Conservation (phyloP, 768 basidiomycete genomes). For the Lanmaoa pseudosensibilis region DNA sequence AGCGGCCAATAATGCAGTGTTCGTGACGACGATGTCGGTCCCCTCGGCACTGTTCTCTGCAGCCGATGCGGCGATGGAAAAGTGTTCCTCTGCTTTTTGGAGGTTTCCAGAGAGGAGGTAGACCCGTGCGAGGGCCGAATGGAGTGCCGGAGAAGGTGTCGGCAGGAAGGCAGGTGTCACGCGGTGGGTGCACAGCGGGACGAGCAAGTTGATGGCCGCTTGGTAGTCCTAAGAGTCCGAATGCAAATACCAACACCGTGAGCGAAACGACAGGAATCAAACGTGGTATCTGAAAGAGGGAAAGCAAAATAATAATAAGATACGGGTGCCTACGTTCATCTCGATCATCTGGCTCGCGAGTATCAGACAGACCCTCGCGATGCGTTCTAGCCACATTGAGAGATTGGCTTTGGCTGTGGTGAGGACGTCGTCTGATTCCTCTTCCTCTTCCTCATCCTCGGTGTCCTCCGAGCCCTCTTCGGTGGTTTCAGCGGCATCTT, state of each 20-base stretch:
- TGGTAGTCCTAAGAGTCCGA: slow-evolving; percentile 3
- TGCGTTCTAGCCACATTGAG: slow-evolving; percentile 84
- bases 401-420: slow-evolving; percentile 34
- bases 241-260: not conserved
- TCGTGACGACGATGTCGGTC: slow-evolving; percentile 54
- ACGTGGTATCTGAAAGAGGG: not conserved
- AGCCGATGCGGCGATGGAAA: slow-evolving; percentile 42
- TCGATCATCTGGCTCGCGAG: slow-evolving; percentile 81
- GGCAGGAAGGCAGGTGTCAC: slow-evolving; percentile 10
- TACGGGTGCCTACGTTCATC: slow-evolving; percentile 64
- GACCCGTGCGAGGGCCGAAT: slow-evolving; percentile 69
- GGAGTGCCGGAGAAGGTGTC: slow-evolving; percentile 52
- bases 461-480: not conserved
- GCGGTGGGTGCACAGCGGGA: slow-evolving; percentile 57
- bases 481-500: not conserved
- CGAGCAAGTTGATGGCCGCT: slow-evolving; percentile 66
- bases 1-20: slow-evolving; percentile 61
- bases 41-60: slow-evolving; percentile 44
- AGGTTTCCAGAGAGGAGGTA: slow-evolving; percentile 76
- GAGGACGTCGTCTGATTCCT: slow-evolving; percentile 19
- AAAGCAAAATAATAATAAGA: not conserved
- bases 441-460: slow-evolving; percentile 1
- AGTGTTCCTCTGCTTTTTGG: slow-evolving; percentile 55
- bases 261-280: not conserved
- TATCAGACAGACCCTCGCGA: slow-evolving; percentile 71